These are phyloP conservation scores for Penicillium sp. DNA, from an alignment of 2,329 filamentous ascomycete genomes.

Conservation along the genomic window DNA sequence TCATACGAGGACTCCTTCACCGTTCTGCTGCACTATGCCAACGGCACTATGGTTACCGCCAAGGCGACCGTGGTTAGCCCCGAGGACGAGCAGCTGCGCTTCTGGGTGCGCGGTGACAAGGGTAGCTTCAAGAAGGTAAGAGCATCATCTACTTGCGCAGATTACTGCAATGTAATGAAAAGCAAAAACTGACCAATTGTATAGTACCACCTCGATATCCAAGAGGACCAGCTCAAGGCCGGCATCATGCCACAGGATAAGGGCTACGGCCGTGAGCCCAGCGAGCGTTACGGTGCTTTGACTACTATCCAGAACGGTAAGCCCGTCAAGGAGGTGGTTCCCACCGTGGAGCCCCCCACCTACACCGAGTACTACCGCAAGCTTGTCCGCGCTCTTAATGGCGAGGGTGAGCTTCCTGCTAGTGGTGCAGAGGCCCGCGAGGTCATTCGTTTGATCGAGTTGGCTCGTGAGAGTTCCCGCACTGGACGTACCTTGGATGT, in stretches of 20 bases:
- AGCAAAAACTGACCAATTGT: not conserved
- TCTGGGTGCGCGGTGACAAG: constrained; percentile 72
- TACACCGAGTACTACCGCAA: constrained; percentile 66
- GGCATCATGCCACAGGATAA: constrained; percentile 61
- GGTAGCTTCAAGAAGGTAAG: constrained; percentile 71
- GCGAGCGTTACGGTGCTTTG: constrained; percentile 56
- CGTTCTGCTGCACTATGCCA: constrained; percentile 63
- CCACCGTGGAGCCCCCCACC: constrained; percentile 63
- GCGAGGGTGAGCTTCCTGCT: constrained; percentile 54
- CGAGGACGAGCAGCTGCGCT: constrained; percentile 67
- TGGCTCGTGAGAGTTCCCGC: constrained; percentile 53
- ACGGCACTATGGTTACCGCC: constrained; percentile 63
- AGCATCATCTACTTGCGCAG: not conserved
- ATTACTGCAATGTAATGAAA: not conserved
- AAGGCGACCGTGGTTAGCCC: constrained; percentile 68
- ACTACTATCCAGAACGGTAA: constrained; percentile 55
- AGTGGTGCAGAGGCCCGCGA: constrained; percentile 52
- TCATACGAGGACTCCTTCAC: constrained; percentile 54
- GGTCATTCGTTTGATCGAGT: constrained; percentile 57
- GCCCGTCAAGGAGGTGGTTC: constrained; percentile 50
- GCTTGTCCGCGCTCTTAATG: constrained; percentile 53
- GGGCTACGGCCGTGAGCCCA: constrained; percentile 63
- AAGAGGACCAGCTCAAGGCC: constrained; percentile 69
- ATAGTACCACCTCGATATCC: constrained; percentile 61
- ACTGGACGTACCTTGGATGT: constrained; percentile 49